phyloP scores from a whole-genome alignment of 2,329 filamentous ascomycete genomes.

The Colletotrichum chrysophilum region DNA sequence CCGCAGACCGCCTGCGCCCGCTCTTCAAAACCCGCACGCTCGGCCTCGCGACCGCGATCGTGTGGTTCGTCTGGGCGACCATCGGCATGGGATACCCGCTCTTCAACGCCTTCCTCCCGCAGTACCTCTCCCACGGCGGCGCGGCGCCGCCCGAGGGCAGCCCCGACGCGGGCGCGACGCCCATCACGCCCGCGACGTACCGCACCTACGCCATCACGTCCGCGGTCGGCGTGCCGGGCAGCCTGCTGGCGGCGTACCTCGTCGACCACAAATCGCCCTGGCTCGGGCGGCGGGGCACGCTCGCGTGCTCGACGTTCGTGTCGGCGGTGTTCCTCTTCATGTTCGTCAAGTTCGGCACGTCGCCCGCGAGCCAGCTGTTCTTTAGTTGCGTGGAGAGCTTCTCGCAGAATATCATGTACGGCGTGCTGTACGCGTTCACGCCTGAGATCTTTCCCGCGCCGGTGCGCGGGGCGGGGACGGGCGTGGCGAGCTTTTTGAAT shows the following conservation, averaged over 20 bases:
- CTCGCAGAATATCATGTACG: slow-evolving; percentile 79
- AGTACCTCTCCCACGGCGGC: slow-evolving; percentile 73
- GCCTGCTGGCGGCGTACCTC: slow-evolving; percentile 74
- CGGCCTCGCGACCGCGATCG: slow-evolving; percentile 54
- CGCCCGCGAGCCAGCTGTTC: slow-evolving; percentile 62
- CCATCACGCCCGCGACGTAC: slow-evolving; percentile 62
- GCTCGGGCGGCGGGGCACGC: slow-evolving; percentile 74
- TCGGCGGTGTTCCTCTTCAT: slow-evolving; percentile 74
- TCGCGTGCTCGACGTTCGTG: slow-evolving; percentile 70
- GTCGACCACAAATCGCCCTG: slow-evolving; percentile 69
- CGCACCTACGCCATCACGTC: slow-evolving; percentile 85
- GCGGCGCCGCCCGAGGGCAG: slow-evolving; percentile 36
- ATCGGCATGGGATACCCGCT: slow-evolving; percentile 89
- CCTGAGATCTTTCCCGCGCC: slow-evolving; percentile 79
- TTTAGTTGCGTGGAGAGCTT: slow-evolving; percentile 75
- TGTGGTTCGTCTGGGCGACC: slow-evolving; percentile 83
- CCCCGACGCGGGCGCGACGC: slow-evolving; percentile 26
- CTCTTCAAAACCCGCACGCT: slow-evolving; percentile 64
- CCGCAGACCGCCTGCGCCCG: slow-evolving; percentile 68
- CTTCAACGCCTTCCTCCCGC: slow-evolving; percentile 90
- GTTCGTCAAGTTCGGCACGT: slow-evolving; percentile 65
- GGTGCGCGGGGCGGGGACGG: slow-evolving; percentile 73
- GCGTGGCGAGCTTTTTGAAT: slow-evolving; percentile 75
- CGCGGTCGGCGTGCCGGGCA: slow-evolving; percentile 77
- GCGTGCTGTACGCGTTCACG: slow-evolving; percentile 77